Evolutionary conservation across 768 basidiomycete species (phyloP), one percentile per base, ranked within the genome.

Genomic region (Hysterangium stoloniferum): DNA sequence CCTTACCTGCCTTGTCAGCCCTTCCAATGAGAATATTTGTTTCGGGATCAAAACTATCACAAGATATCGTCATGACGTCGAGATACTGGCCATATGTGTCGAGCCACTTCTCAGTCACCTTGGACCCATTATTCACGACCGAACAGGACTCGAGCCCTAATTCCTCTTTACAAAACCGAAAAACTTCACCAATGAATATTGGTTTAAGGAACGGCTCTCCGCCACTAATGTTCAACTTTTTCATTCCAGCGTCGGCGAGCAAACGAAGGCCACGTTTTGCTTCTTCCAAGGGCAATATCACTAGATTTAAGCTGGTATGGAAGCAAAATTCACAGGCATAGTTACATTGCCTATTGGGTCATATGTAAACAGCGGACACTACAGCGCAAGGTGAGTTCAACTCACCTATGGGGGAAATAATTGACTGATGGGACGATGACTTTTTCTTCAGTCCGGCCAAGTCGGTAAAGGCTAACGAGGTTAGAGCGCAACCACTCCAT

Each of bases 41-140:
- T 32, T 70, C 69, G 0, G 35, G 13, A 41, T 68, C 66, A 33
- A 72, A 71, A 11, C 64, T 64, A 34, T 72, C 70, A 34, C 71
- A 72, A 1, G 70, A 71, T 2, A 72, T 68, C 0, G 70, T 70
- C 62, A 71, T 71, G 27, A 71, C 59, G 27, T 71, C 70, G 24
- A 71, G 49, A 49, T 67, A 71, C 55, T 60, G 37, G 0, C 71
- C 68, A 27, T 70, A 72, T 4, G 57, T 59, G 35, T 68, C 66
- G 17, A 72, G 31, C 70, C 71, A 72, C 49, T 60, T 65, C 40
- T 70, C 65, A 0, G 69, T 71, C 22, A 72, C 71, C 57, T 68
- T 71, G 9, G 68, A 71, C 0, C 67, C 68, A 38, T 67, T 67
- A 57, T 48, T 65, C 28, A 67, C 64, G 20, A 67, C 61, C 5